phyloP scores from a whole-genome alignment of 768 basidiomycete genomes.

The Pisolithus microcarpus region DNA sequence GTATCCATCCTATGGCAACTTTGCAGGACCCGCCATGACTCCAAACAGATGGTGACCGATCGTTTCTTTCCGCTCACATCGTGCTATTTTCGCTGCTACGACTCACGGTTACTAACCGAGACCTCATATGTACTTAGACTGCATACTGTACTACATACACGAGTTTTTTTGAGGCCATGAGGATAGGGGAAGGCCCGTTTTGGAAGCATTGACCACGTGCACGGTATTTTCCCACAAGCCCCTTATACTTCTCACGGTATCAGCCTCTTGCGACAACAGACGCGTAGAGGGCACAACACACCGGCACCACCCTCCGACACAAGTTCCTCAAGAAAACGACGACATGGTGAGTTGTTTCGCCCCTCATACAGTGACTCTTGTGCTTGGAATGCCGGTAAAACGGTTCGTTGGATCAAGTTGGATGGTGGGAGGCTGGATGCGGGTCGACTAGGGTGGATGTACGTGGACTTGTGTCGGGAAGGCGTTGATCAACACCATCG shows the following conservation, averaged over 20 bases:
- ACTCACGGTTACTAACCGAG: too few relatives aligned
- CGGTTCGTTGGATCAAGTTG: slow-evolving; percentile 9
- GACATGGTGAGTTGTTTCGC: slow-evolving; percentile 39
- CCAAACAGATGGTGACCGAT: neutral
- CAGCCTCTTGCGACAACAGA: too few relatives aligned
- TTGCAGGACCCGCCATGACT: neutral
- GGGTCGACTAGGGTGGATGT: slow-evolving; percentile 29
- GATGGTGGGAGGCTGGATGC: slow-evolving; percentile 29
- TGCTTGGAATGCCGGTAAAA: slow-evolving; percentile 1
- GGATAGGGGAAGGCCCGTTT: too few relatives aligned
- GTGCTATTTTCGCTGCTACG: too few relatives aligned
- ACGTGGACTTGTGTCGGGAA: slow-evolving; percentile 1
- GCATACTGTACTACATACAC: too few relatives aligned
- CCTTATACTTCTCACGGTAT: too few relatives aligned
- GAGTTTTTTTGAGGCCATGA: too few relatives aligned
- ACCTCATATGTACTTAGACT: too few relatives aligned
- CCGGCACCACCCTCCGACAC: slow-evolving; percentile 10
- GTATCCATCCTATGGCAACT: slow-evolving; percentile 12
- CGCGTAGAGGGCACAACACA: neutral
- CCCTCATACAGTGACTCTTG: slow-evolving; percentile 7
- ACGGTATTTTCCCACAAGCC: too few relatives aligned
- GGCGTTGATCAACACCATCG: too few relatives aligned
- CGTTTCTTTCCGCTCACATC: too few relatives aligned
- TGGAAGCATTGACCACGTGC: too few relatives aligned
- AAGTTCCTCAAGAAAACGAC: slow-evolving; percentile 30